Percentiles rank a stretch among this genome's conserved stretches.
phyloP scores from a whole-genome alignment of 2,329 filamentous ascomycete species.

The Akanthomyces dipterigenus region DNA sequence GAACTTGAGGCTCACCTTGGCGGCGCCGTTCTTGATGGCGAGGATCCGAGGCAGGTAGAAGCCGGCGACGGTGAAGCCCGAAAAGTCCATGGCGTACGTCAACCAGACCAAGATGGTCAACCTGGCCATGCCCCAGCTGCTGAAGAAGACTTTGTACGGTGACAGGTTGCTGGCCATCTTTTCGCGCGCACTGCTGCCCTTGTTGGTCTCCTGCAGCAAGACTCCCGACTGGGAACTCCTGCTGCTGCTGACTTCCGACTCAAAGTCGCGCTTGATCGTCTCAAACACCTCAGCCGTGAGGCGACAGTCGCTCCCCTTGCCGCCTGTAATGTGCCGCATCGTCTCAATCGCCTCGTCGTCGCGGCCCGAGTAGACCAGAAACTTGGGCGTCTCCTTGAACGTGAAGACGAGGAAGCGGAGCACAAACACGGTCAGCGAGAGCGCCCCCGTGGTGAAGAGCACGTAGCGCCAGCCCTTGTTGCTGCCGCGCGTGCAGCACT shows the following conservation, averaged over 20 bases:
- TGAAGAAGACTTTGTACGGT: slow-evolving; percentile 28
- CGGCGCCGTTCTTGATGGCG: slow-evolving; percentile 42
- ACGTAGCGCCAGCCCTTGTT: slow-evolving; percentile 49
- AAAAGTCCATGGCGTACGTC: slow-evolving; percentile 33
- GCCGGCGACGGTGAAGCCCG: slow-evolving; percentile 32
- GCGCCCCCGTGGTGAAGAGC: slow-evolving; percentile 35
- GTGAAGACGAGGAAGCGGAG: slow-evolving; percentile 40
- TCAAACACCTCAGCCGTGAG: slow-evolving; percentile 33
- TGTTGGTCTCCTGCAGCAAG: slow-evolving; percentile 13
- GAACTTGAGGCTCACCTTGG: slow-evolving; percentile 33
- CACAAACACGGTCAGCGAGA: slow-evolving; percentile 37
- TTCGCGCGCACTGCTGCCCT: slow-evolving; percentile 14
- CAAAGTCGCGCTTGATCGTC: slow-evolving; percentile 18
- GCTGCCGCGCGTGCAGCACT: slow-evolving; percentile 30
- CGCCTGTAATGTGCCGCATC: slow-evolving; percentile 38
- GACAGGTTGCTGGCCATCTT: slow-evolving; percentile 16
- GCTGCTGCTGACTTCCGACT: slow-evolving; percentile 13
- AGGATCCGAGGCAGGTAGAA: slow-evolving; percentile 43
- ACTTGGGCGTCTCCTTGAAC: slow-evolving; percentile 42
- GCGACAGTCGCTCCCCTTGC: slow-evolving; percentile 28
- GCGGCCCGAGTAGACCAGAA: slow-evolving; percentile 34
- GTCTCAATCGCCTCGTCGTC: slow-evolving; percentile 41
- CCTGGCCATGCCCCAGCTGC: slow-evolving; percentile 26
- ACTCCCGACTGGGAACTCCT: slow-evolving; percentile 14
- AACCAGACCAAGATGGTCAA: slow-evolving; percentile 30